These are phyloP conservation scores for Pueraria montana DNA, from an alignment of 306 rosid species.

Conservation along the genomic window DNA sequence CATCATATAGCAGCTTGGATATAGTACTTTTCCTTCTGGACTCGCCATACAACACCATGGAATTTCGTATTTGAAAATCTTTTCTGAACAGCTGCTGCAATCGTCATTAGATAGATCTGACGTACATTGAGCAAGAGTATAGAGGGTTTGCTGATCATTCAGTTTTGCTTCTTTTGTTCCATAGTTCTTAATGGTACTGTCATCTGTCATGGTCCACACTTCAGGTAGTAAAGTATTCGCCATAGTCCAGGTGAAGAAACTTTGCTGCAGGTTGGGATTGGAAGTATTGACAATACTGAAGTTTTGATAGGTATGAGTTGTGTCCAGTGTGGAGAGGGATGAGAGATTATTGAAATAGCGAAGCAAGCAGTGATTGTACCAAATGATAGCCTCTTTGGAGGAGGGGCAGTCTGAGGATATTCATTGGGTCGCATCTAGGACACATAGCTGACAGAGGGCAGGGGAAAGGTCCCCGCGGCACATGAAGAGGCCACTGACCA, in stretches of 20 bases:
- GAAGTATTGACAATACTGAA: background rate
- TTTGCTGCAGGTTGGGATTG: conserved; percentile 3
- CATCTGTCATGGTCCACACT: background rate
- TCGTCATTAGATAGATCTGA: background rate
- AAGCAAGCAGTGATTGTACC: conserved; percentile 37
- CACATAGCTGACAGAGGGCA: background rate
- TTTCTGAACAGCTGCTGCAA: background rate
- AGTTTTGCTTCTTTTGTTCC: background rate
- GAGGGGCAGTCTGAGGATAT: background rate
- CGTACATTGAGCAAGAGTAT: conserved; percentile 27
- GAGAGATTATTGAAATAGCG: conserved; percentile 8
- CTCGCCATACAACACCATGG: conserved; percentile 33
- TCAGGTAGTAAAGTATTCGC: background rate
- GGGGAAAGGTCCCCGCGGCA: conserved; percentile 34
- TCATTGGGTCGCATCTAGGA: conserved; percentile 6
- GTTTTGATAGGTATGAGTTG: background rate
- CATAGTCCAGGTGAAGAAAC: background rate
- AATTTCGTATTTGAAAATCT: background rate
- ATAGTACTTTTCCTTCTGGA: background rate
- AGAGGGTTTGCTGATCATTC: conserved; percentile 10
- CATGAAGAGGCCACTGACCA: conserved; percentile 44
- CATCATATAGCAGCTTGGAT: background rate
- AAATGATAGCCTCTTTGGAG: background rate
- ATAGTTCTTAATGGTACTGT: conserved; percentile 8
- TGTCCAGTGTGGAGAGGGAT: background rate